Conservation (phyloP, 768 basidiomycete genomes). For the Serendipita sp. region DNA sequence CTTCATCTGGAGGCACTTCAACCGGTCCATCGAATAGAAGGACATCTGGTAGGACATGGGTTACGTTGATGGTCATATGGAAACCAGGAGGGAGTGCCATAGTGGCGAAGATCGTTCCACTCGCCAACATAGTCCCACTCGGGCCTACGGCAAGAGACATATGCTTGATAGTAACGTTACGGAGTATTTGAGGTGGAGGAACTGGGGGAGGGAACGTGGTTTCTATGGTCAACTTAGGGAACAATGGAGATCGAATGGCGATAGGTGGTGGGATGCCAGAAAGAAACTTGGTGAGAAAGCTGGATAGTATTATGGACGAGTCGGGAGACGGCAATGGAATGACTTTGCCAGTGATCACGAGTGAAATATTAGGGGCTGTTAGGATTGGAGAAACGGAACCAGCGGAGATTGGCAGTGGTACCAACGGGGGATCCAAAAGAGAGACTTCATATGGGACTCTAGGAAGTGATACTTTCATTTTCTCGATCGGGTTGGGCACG, state of each 20-base stretch:
- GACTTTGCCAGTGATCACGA: slow-evolving; percentile 39
- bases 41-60: slow-evolving; percentile 54
- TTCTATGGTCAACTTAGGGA: slow-evolving; percentile 31
- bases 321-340: slow-evolving; percentile 29
- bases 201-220: slow-evolving; percentile 49
- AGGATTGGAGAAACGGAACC: slow-evolving; percentile 43
- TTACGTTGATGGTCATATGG: slow-evolving; percentile 45
- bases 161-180: slow-evolving; percentile 53
- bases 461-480: slow-evolving; percentile 35
- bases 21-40: slow-evolving; percentile 61
- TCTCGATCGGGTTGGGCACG: slow-evolving; percentile 35
- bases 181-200: slow-evolving; percentile 48
- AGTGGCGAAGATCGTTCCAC: slow-evolving; percentile 47
- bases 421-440: slow-evolving; percentile 27
- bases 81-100: slow-evolving; percentile 57
- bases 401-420: slow-evolving; percentile 37
- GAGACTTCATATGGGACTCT: slow-evolving; percentile 46
- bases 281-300: slow-evolving; percentile 49
- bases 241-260: slow-evolving; percentile 37
- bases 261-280: slow-evolving; percentile 41
- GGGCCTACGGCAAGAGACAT: slow-evolving; percentile 37
- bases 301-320: slow-evolving; percentile 31
- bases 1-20: not conserved
- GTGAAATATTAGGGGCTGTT: slow-evolving; percentile 39
- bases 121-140: slow-evolving; percentile 36